Evolutionary conservation across 441 rosid genomes (phyloP).

Genomic region (Hura crepitans): DNA sequence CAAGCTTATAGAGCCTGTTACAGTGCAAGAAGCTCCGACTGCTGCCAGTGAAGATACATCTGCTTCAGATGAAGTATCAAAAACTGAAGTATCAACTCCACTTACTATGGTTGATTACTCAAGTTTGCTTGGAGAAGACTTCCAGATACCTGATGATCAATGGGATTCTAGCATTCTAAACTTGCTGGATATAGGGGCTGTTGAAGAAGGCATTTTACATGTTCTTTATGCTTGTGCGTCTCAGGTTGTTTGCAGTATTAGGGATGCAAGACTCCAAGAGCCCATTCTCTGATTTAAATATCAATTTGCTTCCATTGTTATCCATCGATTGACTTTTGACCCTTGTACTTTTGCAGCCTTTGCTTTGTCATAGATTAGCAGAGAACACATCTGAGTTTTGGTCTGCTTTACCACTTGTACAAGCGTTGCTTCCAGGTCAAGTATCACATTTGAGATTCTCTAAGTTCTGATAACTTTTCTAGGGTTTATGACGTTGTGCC

Average conservation of each 20-base stretch:
- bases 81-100: slow-evolving; percentile 40
- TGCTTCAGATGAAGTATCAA: slow-evolving; percentile 42
- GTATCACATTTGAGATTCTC: slow-evolving; percentile 10
- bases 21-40: slow-evolving; percentile 36
- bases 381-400: slow-evolving; percentile 58
- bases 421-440: slow-evolving; percentile 79
- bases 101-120: slow-evolving; percentile 52
- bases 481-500: slow-evolving; percentile 17
- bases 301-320: slow-evolving; percentile 18
- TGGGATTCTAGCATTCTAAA: slow-evolving; percentile 54
- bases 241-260: slow-evolving; percentile 58
- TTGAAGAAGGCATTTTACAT: slow-evolving; percentile 86
- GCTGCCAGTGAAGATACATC: slow-evolving; percentile 35
- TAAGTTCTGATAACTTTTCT: slow-evolving; percentile 7
- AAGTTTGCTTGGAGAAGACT: slow-evolving; percentile 73
- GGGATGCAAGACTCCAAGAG: slow-evolving; percentile 22
- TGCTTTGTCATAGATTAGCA: slow-evolving; percentile 61
- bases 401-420: slow-evolving; percentile 77
- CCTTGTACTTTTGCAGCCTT: slow-evolving; percentile 47
- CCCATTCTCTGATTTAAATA: slow-evolving; percentile 17
- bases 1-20: slow-evolving; percentile 52
- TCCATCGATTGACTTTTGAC: slow-evolving; percentile 25
- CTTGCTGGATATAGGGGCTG: slow-evolving; percentile 63
- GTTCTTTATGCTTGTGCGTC: slow-evolving; percentile 89
- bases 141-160: slow-evolving; percentile 47